Conservation (phyloP, 2,329 filamentous ascomycete genomes). For the Sporothrix dimorphospora region DNA sequence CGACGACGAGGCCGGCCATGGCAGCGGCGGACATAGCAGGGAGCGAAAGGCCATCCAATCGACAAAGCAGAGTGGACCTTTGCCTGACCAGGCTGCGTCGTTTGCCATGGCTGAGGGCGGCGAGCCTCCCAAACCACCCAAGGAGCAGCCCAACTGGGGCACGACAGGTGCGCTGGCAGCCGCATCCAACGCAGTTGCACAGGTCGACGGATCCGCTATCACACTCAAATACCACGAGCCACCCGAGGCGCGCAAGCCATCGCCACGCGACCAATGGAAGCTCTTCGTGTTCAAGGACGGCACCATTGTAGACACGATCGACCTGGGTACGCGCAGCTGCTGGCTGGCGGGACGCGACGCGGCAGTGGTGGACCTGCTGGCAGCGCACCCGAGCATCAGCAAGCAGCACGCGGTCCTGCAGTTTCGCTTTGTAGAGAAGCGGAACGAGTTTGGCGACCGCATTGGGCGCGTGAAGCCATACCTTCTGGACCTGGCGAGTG, state of each 20-base stretch:
- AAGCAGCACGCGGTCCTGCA: conserved; percentile 96
- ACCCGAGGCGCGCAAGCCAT: conserved; percentile 85
- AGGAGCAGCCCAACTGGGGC: conserved; percentile 87
- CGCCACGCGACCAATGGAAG: conserved; percentile 78
- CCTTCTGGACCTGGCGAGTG: conserved; percentile 89
- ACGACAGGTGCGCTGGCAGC: conserved; percentile 82
- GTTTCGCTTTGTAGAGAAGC: conserved; percentile 82
- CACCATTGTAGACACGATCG: conserved; percentile 79
- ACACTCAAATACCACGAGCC: conserved; percentile 97
- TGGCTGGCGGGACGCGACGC: conserved; percentile 87
- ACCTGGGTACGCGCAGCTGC: conserved; percentile 75
- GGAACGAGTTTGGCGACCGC: conserved; percentile 85
- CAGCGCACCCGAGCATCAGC: conserved; percentile 90
- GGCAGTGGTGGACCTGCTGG: conserved; percentile 76
- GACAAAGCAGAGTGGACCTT: conserved; percentile 50
- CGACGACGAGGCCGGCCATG: neutral
- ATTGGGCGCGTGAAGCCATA: conserved; percentile 82
- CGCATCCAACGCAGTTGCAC: conserved; percentile 75
- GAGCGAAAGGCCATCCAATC: neutral
- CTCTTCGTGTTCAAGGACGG: conserved; percentile 89
- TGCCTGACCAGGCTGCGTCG: conserved; percentile 63
- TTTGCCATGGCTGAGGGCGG: conserved; percentile 56
- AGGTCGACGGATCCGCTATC: conserved; percentile 73
- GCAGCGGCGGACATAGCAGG: neutral
- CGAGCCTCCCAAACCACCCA: conserved; percentile 54